A percentile compares a stretch with the other conserved stretches of the same genome.
Evolutionary conservation across 176 grass and related monocot species (phyloP).

Genomic region (Eremochloa ophiuroides): DNA sequence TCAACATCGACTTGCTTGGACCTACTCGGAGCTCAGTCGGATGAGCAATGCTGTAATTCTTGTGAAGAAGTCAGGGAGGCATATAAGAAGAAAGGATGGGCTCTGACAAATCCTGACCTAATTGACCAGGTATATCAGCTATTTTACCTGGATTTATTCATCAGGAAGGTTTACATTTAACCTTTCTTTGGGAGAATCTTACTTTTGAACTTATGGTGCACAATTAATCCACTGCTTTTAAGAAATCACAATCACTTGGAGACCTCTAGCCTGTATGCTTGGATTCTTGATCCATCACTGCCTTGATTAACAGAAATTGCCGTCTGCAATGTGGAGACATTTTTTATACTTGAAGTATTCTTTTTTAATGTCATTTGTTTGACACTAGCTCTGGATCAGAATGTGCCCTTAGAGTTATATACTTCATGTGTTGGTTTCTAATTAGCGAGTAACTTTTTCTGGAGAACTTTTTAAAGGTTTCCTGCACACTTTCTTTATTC

Average conservation of each 20-base stretch:
- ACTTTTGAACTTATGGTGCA: not conserved
- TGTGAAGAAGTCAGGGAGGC: conserved; percentile 97
- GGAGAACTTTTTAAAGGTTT: not conserved
- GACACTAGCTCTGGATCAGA: not conserved
- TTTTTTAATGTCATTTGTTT: not conserved
- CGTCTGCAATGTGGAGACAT: not conserved
- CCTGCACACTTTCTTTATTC: conserved; percentile 3
- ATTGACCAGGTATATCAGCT: conserved; percentile 82
- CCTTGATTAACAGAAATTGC: not conserved
- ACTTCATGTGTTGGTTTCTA: not conserved
- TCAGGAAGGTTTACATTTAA: not conserved
- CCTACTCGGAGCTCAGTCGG: conserved; percentile 49
- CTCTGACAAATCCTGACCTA: conserved; percentile 72
- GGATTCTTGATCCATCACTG: not conserved
- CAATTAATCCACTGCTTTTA: not conserved
- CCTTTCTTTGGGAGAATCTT: not conserved
- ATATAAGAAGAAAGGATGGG: conserved; percentile 97
- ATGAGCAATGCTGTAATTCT: conserved; percentile 97
- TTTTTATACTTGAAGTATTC: not conserved
- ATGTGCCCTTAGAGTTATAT: not conserved
- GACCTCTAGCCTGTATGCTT: not conserved
- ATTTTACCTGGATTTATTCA: not conserved
- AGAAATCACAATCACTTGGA: not conserved
- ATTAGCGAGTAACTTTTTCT: not conserved
- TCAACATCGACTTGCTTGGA: conserved; percentile 8